Evolutionary conservation across 2,329 filamentous ascomycete genomes (phyloP).

Genomic region (Ascochyta lentis): DNA sequence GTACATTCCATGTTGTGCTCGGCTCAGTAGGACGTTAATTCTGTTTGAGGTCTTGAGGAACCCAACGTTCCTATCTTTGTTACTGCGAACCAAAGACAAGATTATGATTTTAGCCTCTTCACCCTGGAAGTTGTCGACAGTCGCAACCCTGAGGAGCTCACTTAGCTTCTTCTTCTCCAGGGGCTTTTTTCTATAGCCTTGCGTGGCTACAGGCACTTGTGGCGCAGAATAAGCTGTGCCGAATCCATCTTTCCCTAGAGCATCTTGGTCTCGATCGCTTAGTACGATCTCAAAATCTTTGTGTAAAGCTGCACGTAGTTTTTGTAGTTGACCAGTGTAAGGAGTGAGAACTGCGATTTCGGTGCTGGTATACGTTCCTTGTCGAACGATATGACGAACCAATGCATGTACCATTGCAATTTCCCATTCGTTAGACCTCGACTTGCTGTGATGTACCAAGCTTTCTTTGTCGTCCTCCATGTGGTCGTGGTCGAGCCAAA

Average conservation of each 20-base stretch:
- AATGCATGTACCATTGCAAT: constrained; percentile 68
- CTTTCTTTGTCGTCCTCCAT: constrained; percentile 47
- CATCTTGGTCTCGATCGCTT: constrained; percentile 67
- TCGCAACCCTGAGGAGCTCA: constrained; percentile 57
- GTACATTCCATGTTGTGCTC: constrained; percentile 74
- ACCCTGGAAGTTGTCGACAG: constrained; percentile 78
- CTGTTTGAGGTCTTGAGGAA: constrained; percentile 72
- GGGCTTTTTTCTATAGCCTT: constrained; percentile 18
- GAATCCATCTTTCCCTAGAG: constrained; percentile 50
- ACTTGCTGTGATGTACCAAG: constrained; percentile 45
- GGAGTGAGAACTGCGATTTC: constrained; percentile 77
- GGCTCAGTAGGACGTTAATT: constrained; percentile 72
- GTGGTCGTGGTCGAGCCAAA: constrained; percentile 67
- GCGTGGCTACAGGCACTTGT: not conserved
- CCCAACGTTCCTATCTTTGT: constrained; percentile 63
- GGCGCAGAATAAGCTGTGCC: not conserved
- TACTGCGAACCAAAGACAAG: constrained; percentile 74
- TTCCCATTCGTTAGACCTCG: constrained; percentile 65
- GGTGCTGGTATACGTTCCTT: constrained; percentile 64
- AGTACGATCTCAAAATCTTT: constrained; percentile 66
- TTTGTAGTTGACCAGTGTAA: constrained; percentile 65
- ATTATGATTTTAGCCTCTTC: constrained; percentile 77
- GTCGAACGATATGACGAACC: constrained; percentile 69
- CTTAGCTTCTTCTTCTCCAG: constrained; percentile 32
- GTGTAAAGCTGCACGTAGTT: constrained; percentile 56